phyloP scores from a whole-genome alignment of 148 eudicot species.

The Nepenthes gracilis region DNA sequence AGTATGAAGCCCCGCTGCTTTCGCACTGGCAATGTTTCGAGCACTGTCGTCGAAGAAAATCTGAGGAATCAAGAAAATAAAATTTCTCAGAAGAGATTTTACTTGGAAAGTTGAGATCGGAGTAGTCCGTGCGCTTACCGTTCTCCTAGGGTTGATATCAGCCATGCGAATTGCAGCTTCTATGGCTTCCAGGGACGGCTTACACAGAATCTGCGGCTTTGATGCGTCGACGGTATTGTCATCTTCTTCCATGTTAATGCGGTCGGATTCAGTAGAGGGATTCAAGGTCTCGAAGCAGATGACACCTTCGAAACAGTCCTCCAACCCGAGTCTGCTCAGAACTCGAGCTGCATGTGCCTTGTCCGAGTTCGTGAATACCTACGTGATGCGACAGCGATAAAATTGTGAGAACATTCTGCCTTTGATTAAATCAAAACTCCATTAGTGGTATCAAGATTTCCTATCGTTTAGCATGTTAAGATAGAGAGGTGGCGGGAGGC shows the following conservation, averaged over 20 bases:
- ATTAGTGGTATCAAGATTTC: too few relatives aligned
- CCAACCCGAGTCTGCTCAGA: constrained; percentile 49
- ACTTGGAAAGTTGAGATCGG: background rate
- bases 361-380: constrained; percentile 84
- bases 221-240: background rate
- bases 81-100: background rate
- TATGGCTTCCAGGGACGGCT: constrained; percentile 58
- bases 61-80: constrained; percentile 21
- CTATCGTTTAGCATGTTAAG: background rate
- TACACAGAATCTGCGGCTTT: constrained; percentile 40
- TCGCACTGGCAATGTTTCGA: constrained; percentile 80
- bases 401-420: too few relatives aligned
- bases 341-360: constrained; percentile 50
- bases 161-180: constrained; percentile 71
- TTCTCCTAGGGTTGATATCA: constrained; percentile 57
- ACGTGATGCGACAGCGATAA: background rate
- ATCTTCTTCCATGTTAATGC: background rate
- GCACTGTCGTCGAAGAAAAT: constrained; percentile 85
- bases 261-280: constrained; percentile 11
- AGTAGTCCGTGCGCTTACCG: constrained; percentile 25
- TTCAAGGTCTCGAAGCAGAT: constrained; percentile 93
- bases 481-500: constrained; percentile 2
- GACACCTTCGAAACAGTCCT: constrained; percentile 85
- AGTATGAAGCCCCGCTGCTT: constrained; percentile 78
- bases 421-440: too few relatives aligned